Conservation (phyloP, 2,329 filamentous ascomycete species). For the Fusarium continuum region DNA sequence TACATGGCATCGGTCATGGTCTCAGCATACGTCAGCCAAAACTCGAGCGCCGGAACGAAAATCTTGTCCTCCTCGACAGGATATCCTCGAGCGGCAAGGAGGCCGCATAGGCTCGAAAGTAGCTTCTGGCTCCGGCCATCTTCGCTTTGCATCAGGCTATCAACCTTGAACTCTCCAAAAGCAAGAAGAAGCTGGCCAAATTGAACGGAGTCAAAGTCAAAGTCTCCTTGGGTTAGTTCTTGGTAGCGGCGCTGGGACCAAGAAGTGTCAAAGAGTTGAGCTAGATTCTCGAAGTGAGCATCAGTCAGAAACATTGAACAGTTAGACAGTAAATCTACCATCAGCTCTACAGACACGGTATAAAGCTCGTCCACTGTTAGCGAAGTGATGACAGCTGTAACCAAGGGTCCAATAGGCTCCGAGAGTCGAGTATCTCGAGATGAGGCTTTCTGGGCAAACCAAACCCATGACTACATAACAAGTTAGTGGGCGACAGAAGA, state of each 20-base stretch:
- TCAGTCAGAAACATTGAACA: conserved; percentile 70
- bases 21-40: conserved; percentile 82
- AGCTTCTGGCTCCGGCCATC: conserved; percentile 62
- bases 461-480: conserved; percentile 70
- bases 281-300: conserved; percentile 66
- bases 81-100: conserved; percentile 72
- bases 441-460: conserved; percentile 74
- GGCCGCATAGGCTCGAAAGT: conserved; percentile 67
- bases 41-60: conserved; percentile 78
- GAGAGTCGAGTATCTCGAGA: conserved; percentile 66
- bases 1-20: conserved; percentile 68
- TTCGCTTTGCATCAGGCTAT: conserved; percentile 64
- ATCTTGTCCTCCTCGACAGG: conserved; percentile 78
- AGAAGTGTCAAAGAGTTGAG: conserved; percentile 66
- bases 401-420: conserved; percentile 66
- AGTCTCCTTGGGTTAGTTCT: conserved; percentile 65
- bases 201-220: conserved; percentile 70
- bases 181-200: conserved; percentile 74
- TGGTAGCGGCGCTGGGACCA: conserved; percentile 68
- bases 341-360: conserved; percentile 68
- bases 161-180: conserved; percentile 72
- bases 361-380: conserved; percentile 68
- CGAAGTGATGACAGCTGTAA: conserved; percentile 67
- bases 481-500: conserved; percentile 1
- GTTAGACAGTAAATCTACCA: conserved; percentile 71